A percentile compares a stretch with the other conserved stretches of the same genome.
Conservation (phyloP, 768 basidiomycete species). For the Calocybe gangraenosa region DNA sequence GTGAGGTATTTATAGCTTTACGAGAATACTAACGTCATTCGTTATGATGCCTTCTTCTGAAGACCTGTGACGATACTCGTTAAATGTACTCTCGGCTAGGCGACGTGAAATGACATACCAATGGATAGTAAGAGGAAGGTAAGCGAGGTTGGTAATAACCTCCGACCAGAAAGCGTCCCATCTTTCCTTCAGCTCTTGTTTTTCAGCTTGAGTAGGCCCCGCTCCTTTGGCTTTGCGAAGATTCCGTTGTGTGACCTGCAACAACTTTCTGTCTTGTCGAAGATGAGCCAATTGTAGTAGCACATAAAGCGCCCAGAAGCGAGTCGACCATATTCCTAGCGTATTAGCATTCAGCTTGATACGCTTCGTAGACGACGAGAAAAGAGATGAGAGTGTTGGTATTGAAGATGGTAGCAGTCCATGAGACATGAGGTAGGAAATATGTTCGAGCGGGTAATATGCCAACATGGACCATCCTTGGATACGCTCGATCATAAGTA, state of each 20-base stretch:
- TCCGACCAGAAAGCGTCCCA: conserved; percentile 74
- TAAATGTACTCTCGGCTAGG: background rate
- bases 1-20: background rate
- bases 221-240: conserved; percentile 55
- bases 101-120: conserved; percentile 48
- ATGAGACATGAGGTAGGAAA: conserved; percentile 62
- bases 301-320: conserved; percentile 81
- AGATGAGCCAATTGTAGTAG: conserved; percentile 73
- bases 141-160: conserved; percentile 64
- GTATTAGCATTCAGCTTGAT: conserved; percentile 41
- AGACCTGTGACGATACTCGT: conserved; percentile 48
- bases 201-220: conserved; percentile 45
- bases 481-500: conserved; percentile 74
- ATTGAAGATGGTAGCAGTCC: conserved; percentile 56
- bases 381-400: conserved; percentile 37
- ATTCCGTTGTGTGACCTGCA: conserved; percentile 49
- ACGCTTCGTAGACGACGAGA: conserved; percentile 36
- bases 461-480: conserved; percentile 78
- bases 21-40: conserved; percentile 47
- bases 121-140: conserved; percentile 81
- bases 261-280: conserved; percentile 58
- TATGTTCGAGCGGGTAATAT: conserved; percentile 78
- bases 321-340: conserved; percentile 67
- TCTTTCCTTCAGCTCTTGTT: conserved; percentile 49
- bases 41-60: conserved; percentile 61